Base-by-base conservation (phyloP, 208 protist genomes). In the Leishmania arabica region DNA sequence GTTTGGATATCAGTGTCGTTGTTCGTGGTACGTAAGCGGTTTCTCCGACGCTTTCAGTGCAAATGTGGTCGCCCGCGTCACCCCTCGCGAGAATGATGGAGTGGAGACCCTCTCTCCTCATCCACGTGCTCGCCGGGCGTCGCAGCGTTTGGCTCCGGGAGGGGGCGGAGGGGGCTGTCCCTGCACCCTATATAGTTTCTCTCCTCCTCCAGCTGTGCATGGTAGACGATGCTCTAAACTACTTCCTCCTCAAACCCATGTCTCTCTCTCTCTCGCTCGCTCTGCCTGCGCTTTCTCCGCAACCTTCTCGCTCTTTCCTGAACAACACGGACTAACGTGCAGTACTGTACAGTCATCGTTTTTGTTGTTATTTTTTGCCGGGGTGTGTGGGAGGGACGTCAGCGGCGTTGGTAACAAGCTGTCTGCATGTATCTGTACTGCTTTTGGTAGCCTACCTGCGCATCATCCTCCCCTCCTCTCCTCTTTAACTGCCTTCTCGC, bases 271-370 rank as follows among this genome's bases (percentile, higher is more conserved):
- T 34, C 6, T 73, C 13, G 66, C 13, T 34, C 1, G 51, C 21
- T 49, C 19, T 51, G 13, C 40, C 19, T 31, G 4, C 13, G 2
- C 21, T 42, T 24, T 1, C 54, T 19, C 15, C 49, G 31, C 51
- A n/a, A 58, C 47, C 27, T 2, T 58, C 24, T 24, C 71, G 27
- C 68, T 71, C 69, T 77, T 80, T 73, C 37, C 9, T 53, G 5
- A 45, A 31, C 40, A 24, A 73, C 45, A 8, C 45, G 9, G 19
- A 54, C 4, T 8, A 73, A 3, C 5, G 1, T 51, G 9, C 42
- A 77, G 45, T 19, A 60, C 40, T 75, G 76, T 78, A 76, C 68
- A 54, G 37, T 78, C 37, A 62, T 65, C 75, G 24, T 71, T 85
- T 85, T 47, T 51, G 45, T 79, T 75, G 40, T 45, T 42, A 1